Conservation (phyloP, 2,329 filamentous ascomycete species). For the Calonectria pseudoreteaudii region DNA sequence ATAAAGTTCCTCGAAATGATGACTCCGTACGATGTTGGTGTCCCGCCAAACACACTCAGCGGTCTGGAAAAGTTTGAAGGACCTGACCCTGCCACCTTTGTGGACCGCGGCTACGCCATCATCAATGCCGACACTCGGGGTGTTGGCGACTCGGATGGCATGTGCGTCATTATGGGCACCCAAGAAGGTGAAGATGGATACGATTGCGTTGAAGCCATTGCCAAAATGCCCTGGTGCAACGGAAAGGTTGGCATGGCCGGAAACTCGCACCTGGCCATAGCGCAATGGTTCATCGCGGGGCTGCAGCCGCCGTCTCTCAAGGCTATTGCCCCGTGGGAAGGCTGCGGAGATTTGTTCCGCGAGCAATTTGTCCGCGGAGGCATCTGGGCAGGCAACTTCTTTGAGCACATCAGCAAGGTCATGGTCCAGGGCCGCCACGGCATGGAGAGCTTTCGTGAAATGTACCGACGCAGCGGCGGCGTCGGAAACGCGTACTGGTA, state of each 20-base stretch:
- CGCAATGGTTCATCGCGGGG: conserved; percentile 17
- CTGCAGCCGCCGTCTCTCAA: conserved; percentile 13
- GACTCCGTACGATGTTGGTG: conserved; percentile 35
- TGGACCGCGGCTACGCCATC: conserved; percentile 16
- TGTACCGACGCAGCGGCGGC: conserved; percentile 29
- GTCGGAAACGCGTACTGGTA: conserved; percentile 38
- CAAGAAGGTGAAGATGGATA: conserved; percentile 26
- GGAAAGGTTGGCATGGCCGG: conserved; percentile 20
- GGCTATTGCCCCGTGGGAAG: conserved; percentile 28
- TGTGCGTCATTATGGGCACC: conserved; percentile 8
- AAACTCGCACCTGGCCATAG: conserved; percentile 24
- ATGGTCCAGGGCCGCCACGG: conserved; percentile 38
- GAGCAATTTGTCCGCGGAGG: conserved; percentile 43
- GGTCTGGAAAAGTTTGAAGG: conserved; percentile 29
- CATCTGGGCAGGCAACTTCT: conserved; percentile 21
- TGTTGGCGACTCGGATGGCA: conserved; percentile 9
- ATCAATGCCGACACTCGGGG: conserved; percentile 21
- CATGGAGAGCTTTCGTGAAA: conserved; percentile 35
- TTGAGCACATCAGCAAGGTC: conserved; percentile 31
- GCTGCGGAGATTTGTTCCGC: conserved; percentile 17
- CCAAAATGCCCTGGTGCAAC: conserved; percentile 23
- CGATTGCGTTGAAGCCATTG: conserved; percentile 18
- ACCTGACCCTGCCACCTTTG: conserved; percentile 21
- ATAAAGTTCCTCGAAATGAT: conserved; percentile 50
- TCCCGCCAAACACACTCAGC: conserved; percentile 16